phyloP scores from a whole-genome alignment of 2,329 filamentous ascomycete genomes.

The Aspergillus sp. region DNA sequence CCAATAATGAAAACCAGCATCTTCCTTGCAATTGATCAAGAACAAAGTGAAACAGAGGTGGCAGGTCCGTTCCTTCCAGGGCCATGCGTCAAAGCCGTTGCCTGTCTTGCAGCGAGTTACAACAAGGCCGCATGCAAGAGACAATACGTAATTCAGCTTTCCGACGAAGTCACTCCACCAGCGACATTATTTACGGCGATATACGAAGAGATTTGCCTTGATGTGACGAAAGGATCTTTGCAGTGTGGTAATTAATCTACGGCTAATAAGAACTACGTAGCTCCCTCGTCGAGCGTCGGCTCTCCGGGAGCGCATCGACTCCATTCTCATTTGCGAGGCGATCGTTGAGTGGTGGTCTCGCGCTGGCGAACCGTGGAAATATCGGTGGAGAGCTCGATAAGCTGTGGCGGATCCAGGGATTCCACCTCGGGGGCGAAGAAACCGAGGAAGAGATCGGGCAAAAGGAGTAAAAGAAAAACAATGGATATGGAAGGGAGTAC shows the following conservation, averaged over 20 bases:
- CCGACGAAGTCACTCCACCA: neutral
- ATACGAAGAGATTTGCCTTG: neutral
- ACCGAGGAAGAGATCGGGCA: neutral
- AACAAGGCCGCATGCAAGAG: neutral
- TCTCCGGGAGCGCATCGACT: neutral
- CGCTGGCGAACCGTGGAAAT: conserved; percentile 14
- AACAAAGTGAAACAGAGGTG: neutral
- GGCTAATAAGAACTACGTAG: neutral
- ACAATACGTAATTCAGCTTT: neutral
- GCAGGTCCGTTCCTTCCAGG: neutral
- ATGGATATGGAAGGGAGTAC: neutral
- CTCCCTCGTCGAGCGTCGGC: neutral
- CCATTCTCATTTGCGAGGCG: conserved; percentile 18
- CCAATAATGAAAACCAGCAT: neutral
- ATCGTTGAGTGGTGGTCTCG: conserved; percentile 11
- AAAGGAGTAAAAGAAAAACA: conserved; percentile 5
- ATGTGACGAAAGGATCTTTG: conserved; percentile 3
- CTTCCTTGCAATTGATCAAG: neutral
- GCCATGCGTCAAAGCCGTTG: too few relatives aligned
- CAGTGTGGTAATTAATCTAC: conserved; percentile 1
- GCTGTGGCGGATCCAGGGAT: conserved; percentile 13
- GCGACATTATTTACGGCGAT: neutral
- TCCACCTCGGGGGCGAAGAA: conserved; percentile 6
- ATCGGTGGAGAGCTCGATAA: conserved; percentile 18
- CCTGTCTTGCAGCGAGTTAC: too few relatives aligned